Base-by-base conservation (phyloP, 2,329 filamentous ascomycete species). In the Cordyceps javanica region DNA sequence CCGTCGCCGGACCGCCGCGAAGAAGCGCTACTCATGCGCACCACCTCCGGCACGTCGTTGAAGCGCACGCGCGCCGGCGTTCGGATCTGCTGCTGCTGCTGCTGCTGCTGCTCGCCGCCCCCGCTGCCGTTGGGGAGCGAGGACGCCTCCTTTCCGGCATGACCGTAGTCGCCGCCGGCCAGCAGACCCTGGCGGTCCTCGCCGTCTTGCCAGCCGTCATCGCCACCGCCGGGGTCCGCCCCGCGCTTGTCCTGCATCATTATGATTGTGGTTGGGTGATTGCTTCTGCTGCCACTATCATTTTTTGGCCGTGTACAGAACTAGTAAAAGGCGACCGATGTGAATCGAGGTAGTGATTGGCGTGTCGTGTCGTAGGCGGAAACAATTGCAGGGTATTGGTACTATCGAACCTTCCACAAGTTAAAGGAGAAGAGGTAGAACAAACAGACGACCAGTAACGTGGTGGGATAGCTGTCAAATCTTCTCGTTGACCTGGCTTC, bases 1-100 rank as follows among this genome's bases (percentile, higher is more conserved):
- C 48, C 51, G 30, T 39, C 45, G n/a, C 46, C 38, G 41, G 56
- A 58, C 8, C 21, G 49, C 16, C 56, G 48, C 25, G 45, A 36
- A 4, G 45, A 36, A 46, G 65, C 66, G 46, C 65, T 67, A 51
- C 64, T 64, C 42, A 63, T 63, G 59, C 67, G 66, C 45, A 74
- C 70, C 28, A 79, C 72, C 62, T 75, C 76, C 23, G 77, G 78
- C 19, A 70, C 74, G 54, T 84, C 73, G 65, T 87, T 86, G 72
- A 94, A 94, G 63, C 87, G 86, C 46, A 94, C 90, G 26, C 89
- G 81, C 68, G 89, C 87, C 9, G 87, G 82, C 36, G 82, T 80
- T 60, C 74, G 69, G 19, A 48, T 19, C 23, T 36, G 32, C 19
- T 58, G 55, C 8, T 28, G 19, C 26, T 44, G n/a, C n/a, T 39